Evolutionary conservation across 257 asterid genomes (phyloP).

Genomic region (Capsicum rhomboideum): DNA sequence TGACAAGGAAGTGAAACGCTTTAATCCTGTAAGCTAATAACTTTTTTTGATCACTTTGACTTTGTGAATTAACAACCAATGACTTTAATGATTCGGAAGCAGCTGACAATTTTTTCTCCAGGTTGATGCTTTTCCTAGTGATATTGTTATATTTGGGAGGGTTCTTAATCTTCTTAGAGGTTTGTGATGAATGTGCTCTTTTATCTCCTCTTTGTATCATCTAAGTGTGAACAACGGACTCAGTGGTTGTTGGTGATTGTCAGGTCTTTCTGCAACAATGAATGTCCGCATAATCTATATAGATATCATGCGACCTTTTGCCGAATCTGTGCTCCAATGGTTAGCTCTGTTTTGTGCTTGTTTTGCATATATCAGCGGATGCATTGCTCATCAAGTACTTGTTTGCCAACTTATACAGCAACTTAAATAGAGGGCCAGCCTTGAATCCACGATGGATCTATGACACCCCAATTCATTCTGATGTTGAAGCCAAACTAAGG

Average conservation of each 20-base stretch:
- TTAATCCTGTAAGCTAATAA: conserved; percentile 77
- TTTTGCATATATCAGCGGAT: not conserved
- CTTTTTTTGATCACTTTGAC: conserved; percentile 1
- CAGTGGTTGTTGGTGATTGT: conserved; percentile 16
- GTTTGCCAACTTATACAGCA: conserved; percentile 45
- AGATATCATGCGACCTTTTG: conserved; percentile 97
- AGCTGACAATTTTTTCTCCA: conserved; percentile 24
- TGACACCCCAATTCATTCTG: conserved; percentile 67
- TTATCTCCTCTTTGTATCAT: conserved; percentile 13
- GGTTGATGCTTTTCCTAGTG: conserved; percentile 99
- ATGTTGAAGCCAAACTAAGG: conserved; percentile 79
- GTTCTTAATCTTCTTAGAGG: conserved; percentile 97
- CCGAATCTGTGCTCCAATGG: conserved; percentile 87
- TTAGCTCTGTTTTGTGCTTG: conserved; percentile 21
- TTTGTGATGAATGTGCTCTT: conserved; percentile 17
- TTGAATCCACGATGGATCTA: conserved; percentile 63
- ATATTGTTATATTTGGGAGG: conserved; percentile 84
- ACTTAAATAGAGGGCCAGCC: conserved; percentile 59
- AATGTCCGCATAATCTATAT: conserved; percentile 66
- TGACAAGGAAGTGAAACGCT: conserved; percentile 79
- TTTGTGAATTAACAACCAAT: not conserved
- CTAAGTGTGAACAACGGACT: conserved; percentile 4
- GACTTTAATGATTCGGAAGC: not conserved
- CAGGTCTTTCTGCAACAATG: conserved; percentile 95
- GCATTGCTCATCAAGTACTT: conserved; percentile 18